Evolutionary conservation across 192 early-diverging fungal genomes (phyloP).

Genomic region (Coemansia sp.): DNA sequence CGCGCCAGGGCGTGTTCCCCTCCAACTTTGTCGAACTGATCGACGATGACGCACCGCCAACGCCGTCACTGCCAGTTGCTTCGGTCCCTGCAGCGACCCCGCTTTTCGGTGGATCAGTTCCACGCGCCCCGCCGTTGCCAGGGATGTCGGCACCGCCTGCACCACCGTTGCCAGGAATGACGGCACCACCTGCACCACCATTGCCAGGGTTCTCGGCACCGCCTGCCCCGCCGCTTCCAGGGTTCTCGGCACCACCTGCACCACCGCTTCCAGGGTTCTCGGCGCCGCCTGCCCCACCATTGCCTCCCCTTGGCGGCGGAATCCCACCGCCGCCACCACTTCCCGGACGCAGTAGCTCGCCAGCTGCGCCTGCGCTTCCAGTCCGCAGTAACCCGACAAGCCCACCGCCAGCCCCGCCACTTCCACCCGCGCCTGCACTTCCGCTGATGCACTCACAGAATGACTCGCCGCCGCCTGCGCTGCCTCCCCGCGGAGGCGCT

Average conservation of each 20-base stretch:
- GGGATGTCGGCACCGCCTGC: conserved; percentile 5
- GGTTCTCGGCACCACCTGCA: neutral
- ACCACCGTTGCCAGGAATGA: neutral
- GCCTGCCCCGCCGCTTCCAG: neutral
- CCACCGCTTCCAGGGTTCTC: neutral
- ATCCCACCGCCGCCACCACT: neutral
- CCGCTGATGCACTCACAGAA: neutral
- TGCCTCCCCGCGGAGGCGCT: conserved; percentile 14
- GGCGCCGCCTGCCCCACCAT: conserved; percentile 5
- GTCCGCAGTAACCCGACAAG: neutral
- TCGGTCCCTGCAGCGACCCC: conserved; percentile 1
- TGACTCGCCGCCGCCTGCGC: neutral
- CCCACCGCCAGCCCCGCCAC: conserved; percentile 3
- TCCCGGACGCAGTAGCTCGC: conserved; percentile 2
- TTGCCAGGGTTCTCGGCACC: neutral
- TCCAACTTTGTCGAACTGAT: conserved; percentile 66
- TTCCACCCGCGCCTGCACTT: neutral
- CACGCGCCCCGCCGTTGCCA: conserved; percentile 1
- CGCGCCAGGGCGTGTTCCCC: conserved; percentile 80
- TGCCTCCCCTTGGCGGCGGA: conserved; percentile 15
- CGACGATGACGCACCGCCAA: conserved; percentile 17
- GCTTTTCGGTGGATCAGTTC: neutral
- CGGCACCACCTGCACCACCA: neutral
- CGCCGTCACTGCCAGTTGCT: neutral
- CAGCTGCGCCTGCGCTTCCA: conserved; percentile 15